Evolutionary conservation across 352 stramenopile genomes (phyloP).

Genomic region (Phytophthora pisi): DNA sequence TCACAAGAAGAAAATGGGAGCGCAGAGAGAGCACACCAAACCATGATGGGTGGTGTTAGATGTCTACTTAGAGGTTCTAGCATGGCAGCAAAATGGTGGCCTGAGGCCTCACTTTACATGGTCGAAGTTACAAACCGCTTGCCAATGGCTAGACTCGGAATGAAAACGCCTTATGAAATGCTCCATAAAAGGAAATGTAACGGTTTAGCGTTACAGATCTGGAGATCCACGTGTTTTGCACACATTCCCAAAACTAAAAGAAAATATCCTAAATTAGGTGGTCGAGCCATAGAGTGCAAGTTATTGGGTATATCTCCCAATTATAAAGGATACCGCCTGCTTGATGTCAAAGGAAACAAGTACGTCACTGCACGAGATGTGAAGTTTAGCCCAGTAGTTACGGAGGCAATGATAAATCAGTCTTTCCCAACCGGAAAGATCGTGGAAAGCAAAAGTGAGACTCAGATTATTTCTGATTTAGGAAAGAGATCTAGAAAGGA

Average conservation of each 20-base stretch:
- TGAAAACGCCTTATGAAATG: slow-evolving; percentile 12
- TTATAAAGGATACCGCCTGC: background rate
- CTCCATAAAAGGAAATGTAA: background rate
- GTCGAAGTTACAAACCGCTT: slow-evolving; percentile 9
- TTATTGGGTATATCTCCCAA: background rate
- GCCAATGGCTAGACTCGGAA: slow-evolving; percentile 3
- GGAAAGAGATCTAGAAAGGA: background rate
- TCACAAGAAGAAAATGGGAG: background rate
- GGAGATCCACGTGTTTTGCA: background rate
- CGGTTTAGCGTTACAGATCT: background rate
- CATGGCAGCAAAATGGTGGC: slow-evolving; percentile 10
- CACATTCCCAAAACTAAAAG: background rate
- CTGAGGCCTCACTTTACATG: slow-evolving; percentile 5
- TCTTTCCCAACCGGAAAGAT: background rate
- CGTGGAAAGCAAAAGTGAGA: background rate
- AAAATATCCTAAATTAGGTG: background rate
- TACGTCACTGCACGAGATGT: background rate
- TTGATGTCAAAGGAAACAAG: background rate
- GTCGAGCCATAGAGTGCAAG: background rate
- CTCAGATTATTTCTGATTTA: background rate
- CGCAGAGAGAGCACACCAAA: background rate
- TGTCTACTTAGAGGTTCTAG: slow-evolving; percentile 1
- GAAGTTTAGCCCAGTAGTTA: background rate
- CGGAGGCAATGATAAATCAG: background rate
- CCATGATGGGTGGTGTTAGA: background rate